A percentile compares a stretch with the other conserved stretches of the same genome.
Conservation (phyloP, 164 flowering plant species). For the Cinnamomum chago region DNA sequence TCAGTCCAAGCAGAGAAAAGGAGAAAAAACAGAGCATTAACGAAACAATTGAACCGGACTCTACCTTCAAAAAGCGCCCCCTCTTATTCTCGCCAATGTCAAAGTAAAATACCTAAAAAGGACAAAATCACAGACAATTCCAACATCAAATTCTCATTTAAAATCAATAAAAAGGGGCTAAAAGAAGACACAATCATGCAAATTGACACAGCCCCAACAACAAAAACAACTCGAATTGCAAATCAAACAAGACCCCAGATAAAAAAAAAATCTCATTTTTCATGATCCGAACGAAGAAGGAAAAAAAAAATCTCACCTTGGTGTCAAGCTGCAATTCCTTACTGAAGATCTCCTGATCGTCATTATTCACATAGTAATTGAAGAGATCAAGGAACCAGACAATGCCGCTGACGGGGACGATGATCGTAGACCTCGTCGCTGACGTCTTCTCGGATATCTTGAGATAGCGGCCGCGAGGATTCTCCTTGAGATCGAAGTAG, state of each 20-base stretch:
- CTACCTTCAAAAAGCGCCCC: conserved; percentile 89
- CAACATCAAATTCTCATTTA: too few relatives aligned
- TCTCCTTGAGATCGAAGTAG: conserved; percentile 97
- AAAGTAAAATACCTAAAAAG: conserved; percentile 78
- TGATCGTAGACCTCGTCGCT: conserved; percentile 89
- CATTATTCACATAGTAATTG: conserved; percentile 82
- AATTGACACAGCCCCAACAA: too few relatives aligned
- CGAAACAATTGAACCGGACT: too few relatives aligned
- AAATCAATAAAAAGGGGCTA: too few relatives aligned
- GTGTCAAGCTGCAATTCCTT: conserved; percentile 96
- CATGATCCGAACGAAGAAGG: neutral
- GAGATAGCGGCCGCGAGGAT: conserved; percentile 89
- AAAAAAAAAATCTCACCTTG: conserved; percentile 35
- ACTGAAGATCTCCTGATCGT: conserved; percentile 71
- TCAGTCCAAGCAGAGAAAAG: too few relatives aligned
- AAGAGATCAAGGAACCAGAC: conserved; percentile 97
- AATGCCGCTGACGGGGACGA: conserved; percentile 82
- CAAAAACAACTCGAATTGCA: neutral
- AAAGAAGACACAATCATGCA: too few relatives aligned
- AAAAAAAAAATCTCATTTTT: neutral
- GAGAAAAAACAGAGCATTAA: too few relatives aligned
- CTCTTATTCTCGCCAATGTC: conserved; percentile 94
- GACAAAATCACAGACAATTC: neutral
- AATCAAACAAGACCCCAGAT: neutral
- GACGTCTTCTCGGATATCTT: conserved; percentile 98